A percentile compares a stretch with the other conserved stretches of the same genome.
phyloP scores from a whole-genome alignment of 352 stramenopile species.

The Thraustochytrium striatum region DNA sequence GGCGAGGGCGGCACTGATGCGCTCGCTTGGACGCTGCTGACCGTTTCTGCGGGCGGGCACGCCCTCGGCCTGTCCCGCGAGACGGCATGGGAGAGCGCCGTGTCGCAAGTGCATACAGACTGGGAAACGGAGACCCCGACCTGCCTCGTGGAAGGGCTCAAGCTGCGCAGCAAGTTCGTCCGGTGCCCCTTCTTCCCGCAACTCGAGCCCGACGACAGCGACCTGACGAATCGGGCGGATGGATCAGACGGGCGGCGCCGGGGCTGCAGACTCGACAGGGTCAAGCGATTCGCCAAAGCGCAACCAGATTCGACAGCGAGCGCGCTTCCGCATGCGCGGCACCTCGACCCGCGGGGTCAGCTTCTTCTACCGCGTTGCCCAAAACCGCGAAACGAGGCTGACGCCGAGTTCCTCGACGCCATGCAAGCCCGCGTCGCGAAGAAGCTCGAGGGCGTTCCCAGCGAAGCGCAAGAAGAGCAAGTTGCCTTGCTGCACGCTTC shows the following conservation, averaged over 20 bases:
- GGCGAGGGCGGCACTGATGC: background rate
- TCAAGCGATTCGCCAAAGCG: background rate
- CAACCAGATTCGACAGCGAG: too few species aligned
- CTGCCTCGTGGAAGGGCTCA: background rate
- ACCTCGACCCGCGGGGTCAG: too few species aligned
- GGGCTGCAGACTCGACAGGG: background rate
- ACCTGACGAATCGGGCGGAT: background rate
- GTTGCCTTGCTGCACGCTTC: too few species aligned
- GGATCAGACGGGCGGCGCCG: background rate
- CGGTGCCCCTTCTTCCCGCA: background rate
- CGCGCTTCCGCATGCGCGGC: too few species aligned
- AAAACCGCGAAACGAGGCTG: too few species aligned
- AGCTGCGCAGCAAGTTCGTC: background rate
- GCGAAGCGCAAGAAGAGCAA: too few species aligned
- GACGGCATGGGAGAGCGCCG: conserved; percentile 1
- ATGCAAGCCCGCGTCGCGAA: too few species aligned
- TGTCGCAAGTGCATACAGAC: background rate
- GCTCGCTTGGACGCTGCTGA: background rate
- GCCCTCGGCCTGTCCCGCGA: background rate
- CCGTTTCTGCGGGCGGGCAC: background rate
- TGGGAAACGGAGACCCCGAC: conserved; percentile 12
- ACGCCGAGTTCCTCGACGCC: too few species aligned
- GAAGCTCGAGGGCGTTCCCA: too few species aligned
- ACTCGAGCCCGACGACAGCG: background rate
- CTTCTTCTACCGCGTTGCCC: too few species aligned